A percentile compares a stretch with the other conserved stretches of the same genome.
Evolutionary conservation across 2,329 filamentous ascomycete species (phyloP).

Genomic region (Botryotinia calthae): DNA sequence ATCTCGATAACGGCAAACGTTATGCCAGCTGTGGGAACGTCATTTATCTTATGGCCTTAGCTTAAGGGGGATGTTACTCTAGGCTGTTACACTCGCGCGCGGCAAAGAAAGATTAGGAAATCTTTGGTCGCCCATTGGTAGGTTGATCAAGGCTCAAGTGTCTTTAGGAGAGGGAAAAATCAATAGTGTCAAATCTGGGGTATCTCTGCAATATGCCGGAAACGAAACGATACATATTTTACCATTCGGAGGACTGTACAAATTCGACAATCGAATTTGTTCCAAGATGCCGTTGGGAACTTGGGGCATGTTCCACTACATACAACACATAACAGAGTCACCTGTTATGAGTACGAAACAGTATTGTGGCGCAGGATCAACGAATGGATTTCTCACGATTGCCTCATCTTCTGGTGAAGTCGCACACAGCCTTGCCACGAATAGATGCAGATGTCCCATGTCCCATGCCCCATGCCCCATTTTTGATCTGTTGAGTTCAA

Average conservation of each 20-base stretch:
- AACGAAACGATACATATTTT: not conserved
- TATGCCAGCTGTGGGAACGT: slow-evolving; percentile 1
- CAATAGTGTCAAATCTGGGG: slow-evolving; percentile 19
- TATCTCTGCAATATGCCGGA: not conserved
- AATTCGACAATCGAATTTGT: slow-evolving; percentile 11
- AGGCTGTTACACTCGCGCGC: slow-evolving; percentile 19
- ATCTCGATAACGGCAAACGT: slow-evolving; percentile 3
- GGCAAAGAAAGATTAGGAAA: not conserved
- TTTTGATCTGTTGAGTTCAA: not conserved
- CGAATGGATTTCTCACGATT: slow-evolving; percentile 17
- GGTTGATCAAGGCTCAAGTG: not conserved
- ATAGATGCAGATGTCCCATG: slow-evolving; percentile 11
- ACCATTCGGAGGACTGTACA: slow-evolving; percentile 2
- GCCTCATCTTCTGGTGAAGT: slow-evolving; percentile 12
- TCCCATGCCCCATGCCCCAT: not conserved
- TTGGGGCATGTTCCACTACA: slow-evolving; percentile 16
- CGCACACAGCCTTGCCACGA: slow-evolving; percentile 17
- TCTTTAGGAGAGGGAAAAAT: not conserved
- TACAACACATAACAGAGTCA: slow-evolving; percentile 8
- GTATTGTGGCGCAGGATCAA: slow-evolving; percentile 18
- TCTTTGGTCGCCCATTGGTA: not conserved
- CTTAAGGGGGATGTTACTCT: slow-evolving; percentile 2
- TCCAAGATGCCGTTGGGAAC: slow-evolving; percentile 8
- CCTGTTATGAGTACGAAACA: slow-evolving; percentile 3
- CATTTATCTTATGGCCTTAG: slow-evolving; percentile 4